Conservation (phyloP, 768 basidiomycete genomes). For the Pleurotus tuoliensis region DNA sequence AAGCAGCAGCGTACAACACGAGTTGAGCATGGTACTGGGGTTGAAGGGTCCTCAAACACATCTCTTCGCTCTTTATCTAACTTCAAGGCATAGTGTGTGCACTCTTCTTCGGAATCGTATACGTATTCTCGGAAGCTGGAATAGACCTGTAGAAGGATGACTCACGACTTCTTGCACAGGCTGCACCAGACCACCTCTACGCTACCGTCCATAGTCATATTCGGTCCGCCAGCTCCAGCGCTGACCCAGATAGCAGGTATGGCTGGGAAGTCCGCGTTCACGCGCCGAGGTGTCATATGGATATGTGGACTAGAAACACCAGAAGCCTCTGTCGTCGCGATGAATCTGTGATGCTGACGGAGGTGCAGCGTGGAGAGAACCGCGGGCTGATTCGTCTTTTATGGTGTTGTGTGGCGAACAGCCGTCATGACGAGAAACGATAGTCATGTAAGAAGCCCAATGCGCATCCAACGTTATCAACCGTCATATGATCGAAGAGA, state of each 20-base stretch:
- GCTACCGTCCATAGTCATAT: neutral
- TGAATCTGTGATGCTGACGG: neutral
- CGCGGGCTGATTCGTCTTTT: neutral
- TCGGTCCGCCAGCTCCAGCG: conserved; percentile 1
- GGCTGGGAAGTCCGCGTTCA: neutral
- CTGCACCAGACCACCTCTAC: neutral
- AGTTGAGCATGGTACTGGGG: neutral
- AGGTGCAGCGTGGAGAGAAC: conserved; percentile 1
- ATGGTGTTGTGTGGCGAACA: neutral
- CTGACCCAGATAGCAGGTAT: neutral
- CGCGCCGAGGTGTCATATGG: conserved; percentile 1
- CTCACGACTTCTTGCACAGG: neutral
- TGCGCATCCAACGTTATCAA: conserved; percentile 3
- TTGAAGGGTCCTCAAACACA: neutral
- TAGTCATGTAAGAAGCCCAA: neutral
- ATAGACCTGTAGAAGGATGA: neutral
- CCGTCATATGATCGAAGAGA: conserved; percentile 8
- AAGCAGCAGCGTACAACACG: neutral
- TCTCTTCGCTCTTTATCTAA: neutral
- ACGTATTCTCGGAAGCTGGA: neutral
- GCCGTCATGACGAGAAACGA: neutral
- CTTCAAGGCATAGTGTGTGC: neutral
- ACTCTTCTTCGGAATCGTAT: neutral
- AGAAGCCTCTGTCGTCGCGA: neutral
- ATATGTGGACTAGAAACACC: neutral